Evolutionary conservation across 495 filamentous ascomycete genomes (phyloP).

Genomic region (Aspergillus ellipticus): DNA sequence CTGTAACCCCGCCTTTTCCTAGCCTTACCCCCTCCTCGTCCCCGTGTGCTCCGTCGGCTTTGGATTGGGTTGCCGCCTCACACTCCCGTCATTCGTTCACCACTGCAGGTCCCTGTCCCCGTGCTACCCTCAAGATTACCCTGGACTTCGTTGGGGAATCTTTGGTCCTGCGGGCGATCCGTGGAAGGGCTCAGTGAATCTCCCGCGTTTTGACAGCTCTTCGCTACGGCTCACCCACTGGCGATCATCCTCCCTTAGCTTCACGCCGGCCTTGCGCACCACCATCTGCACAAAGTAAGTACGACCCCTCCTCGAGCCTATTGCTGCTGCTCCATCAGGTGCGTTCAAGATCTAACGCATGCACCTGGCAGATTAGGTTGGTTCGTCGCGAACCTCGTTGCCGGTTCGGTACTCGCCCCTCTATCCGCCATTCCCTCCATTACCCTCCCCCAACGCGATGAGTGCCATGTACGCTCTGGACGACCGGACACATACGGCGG

Average conservation of each 20-base stretch:
- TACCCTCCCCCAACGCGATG: slow-evolving; percentile 1
- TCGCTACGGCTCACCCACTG: slow-evolving; percentile 29
- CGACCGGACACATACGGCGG: slow-evolving; percentile 40
- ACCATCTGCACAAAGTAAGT: slow-evolving; percentile 2
- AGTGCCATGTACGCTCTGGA: slow-evolving; percentile 44
- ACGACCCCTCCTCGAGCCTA: neutral
- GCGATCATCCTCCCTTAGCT: slow-evolving; percentile 16
- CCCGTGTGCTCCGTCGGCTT: slow-evolving; percentile 1
- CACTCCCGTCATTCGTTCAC: slow-evolving; percentile 3
- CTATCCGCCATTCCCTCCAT: slow-evolving; percentile 16
- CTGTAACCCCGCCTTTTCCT: slow-evolving; percentile 8
- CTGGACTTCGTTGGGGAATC: slow-evolving; percentile 17
- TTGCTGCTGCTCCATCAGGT: neutral
- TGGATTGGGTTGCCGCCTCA: slow-evolving; percentile 9
- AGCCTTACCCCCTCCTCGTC: neutral
- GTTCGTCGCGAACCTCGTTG: slow-evolving; percentile 8
- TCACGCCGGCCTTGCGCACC: slow-evolving; percentile 2
- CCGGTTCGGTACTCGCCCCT: slow-evolving; percentile 15
- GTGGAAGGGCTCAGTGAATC: slow-evolving; percentile 37
- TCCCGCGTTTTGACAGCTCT: slow-evolving; percentile 39
- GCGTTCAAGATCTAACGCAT: slow-evolving; percentile 2
- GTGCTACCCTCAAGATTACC: slow-evolving; percentile 11
- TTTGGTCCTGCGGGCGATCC: slow-evolving; percentile 28
- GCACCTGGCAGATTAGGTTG: neutral
- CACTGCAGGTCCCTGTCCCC: slow-evolving; percentile 13